Conservation (phyloP, 805 yeast species). For the Saturnispora ahearnii region DNA sequence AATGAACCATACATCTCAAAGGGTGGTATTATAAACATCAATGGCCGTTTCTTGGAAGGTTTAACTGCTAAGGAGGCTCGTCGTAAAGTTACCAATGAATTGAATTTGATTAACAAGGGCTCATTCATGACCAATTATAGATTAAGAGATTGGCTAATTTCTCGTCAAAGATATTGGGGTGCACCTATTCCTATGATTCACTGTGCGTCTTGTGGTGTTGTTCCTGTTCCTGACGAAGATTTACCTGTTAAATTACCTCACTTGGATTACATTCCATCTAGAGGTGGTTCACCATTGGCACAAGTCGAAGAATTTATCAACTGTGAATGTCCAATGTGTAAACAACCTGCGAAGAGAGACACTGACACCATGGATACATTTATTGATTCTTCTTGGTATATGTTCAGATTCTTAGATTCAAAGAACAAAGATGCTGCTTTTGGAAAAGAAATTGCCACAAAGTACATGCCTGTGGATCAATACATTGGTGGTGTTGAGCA, state of each 20-base stretch:
- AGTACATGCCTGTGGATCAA: conserved; percentile 72
- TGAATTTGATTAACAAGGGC: conserved; percentile 37
- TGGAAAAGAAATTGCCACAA: conserved; percentile 36
- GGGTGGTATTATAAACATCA: conserved; percentile 40
- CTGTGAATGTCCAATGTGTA: conserved; percentile 76
- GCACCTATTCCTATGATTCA: conserved; percentile 95
- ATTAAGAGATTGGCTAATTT: conserved; percentile 88
- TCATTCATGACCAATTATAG: conserved; percentile 42
- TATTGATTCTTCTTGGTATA: conserved; percentile 97
- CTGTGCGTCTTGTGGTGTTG: conserved; percentile 78
- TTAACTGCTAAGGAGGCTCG: conserved; percentile 44
- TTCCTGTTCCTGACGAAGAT: conserved; percentile 83
- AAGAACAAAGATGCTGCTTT: conserved; percentile 52
- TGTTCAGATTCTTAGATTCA: conserved; percentile 74
- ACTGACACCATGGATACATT: conserved; percentile 99
- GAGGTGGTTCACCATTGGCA: conserved; percentile 62
- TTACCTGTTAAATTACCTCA: conserved; percentile 77
- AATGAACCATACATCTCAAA: conserved; percentile 30
- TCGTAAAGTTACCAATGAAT: conserved; percentile 31
- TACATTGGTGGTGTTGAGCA: conserved; percentile 96
- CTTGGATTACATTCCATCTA: conserved; percentile 33
- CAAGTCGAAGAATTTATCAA: conserved; percentile 59
- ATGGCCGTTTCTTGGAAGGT: conserved; percentile 45
- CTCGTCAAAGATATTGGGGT: conserved; percentile 97
- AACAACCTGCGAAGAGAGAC: conserved; percentile 65